Percentiles rank a stretch among this genome's conserved stretches.
phyloP scores from a whole-genome alignment of 1,284 basidiomycete species.

The Malassezia slooffiae region DNA sequence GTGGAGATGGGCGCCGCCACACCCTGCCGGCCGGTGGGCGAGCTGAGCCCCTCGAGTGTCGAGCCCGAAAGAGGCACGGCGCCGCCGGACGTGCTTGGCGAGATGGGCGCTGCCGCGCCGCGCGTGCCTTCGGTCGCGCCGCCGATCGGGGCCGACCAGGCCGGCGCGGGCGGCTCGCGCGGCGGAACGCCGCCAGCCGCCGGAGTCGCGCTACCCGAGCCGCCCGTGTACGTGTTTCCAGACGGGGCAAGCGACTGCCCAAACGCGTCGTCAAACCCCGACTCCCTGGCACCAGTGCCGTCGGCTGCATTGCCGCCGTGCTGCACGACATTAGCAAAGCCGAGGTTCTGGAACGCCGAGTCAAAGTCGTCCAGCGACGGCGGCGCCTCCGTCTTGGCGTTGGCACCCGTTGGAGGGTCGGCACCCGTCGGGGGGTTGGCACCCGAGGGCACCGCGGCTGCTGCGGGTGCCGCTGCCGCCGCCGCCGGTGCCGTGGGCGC shows the following conservation, averaged over 20 bases:
- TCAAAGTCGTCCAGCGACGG: conserved; percentile 42
- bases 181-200: background rate
- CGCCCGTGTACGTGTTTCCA: too few relatives aligned
- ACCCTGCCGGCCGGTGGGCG: too few relatives aligned
- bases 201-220: too few relatives aligned
- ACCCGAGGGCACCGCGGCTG: background rate
- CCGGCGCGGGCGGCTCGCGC: background rate
- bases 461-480: background rate
- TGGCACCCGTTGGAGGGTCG: background rate
- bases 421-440: background rate
- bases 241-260: conserved; percentile 11
- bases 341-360: conserved; percentile 40
- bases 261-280: conserved; percentile 37
- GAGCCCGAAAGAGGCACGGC: too few relatives aligned
- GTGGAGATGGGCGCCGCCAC: too few relatives aligned
- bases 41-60: too few relatives aligned
- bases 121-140: too few relatives aligned
- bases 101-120: background rate
- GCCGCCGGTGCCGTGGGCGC: background rate
- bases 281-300: background rate
- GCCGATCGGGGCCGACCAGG: background rate
- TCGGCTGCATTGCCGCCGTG: too few relatives aligned
- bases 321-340: conserved; percentile 28
- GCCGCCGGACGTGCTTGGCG: background rate
- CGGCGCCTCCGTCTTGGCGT: conserved; percentile 4